phyloP scores from a whole-genome alignment of 2,329 filamentous ascomycete genomes.

The Verticillium albo-atrum region DNA sequence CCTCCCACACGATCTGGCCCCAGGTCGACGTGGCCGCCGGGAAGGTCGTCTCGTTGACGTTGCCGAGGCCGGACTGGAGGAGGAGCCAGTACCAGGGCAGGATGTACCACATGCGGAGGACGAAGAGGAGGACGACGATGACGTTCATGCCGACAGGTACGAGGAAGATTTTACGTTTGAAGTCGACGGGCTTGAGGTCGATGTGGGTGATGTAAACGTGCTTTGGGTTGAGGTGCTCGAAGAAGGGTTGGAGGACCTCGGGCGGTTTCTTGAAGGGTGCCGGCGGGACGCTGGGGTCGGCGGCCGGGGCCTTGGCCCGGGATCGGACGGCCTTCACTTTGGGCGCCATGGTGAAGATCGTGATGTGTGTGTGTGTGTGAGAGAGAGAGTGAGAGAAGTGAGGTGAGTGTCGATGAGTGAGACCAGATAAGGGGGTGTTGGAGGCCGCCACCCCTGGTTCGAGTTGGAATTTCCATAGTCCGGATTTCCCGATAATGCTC shows the following conservation, averaged over 20 bases:
- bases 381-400: neutral
- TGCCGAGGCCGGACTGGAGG: conserved; percentile 58
- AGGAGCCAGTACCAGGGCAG: conserved; percentile 69
- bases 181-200: conserved; percentile 62
- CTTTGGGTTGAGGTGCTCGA: conserved; percentile 58
- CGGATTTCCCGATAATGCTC: neutral
- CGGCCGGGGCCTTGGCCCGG: conserved; percentile 22
- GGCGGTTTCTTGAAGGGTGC: conserved; percentile 67
- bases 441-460: neutral
- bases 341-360: conserved; percentile 15
- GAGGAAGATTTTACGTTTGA: conserved; percentile 80
- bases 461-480: neutral
- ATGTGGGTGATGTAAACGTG: conserved; percentile 84
- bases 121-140: conserved; percentile 58
- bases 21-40: conserved; percentile 53
- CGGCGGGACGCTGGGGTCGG: conserved; percentile 36
- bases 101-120: conserved; percentile 65
- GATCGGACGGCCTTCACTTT: conserved; percentile 25
- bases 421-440: neutral
- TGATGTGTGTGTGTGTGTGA: neutral
- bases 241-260: conserved; percentile 58
- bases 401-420: neutral
- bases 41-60: conserved; percentile 63
- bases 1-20: conserved; percentile 49
- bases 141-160: conserved; percentile 77